Evolutionary conservation across 129 eudicot species (phyloP).

Genomic region (Centaurea solstitialis): DNA sequence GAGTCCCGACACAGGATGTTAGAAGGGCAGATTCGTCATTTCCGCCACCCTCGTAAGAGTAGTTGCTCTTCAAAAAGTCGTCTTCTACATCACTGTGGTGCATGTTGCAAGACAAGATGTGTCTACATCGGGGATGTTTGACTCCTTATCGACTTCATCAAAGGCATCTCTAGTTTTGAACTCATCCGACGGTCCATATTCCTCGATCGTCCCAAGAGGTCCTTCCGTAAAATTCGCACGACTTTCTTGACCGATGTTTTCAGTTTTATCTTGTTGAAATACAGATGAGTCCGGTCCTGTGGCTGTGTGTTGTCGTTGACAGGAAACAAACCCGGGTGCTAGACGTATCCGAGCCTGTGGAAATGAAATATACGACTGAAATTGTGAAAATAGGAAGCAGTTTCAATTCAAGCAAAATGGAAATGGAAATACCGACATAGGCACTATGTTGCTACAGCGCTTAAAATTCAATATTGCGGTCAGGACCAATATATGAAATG

Average conservation of each 20-base stretch:
- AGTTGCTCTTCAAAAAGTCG: slow-evolving; percentile 46
- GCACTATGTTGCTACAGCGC: too few relatives aligned
- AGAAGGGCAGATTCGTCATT: slow-evolving; percentile 48
- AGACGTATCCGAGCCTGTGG: slow-evolving; percentile 90
- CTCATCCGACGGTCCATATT: slow-evolving; percentile 27
- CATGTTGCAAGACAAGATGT: slow-evolving; percentile 88
- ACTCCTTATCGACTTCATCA: slow-evolving; percentile 63
- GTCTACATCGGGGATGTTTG: slow-evolving; percentile 65
- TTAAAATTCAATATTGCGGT: too few relatives aligned
- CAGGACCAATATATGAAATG: too few relatives aligned
- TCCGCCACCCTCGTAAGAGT: slow-evolving; percentile 53
- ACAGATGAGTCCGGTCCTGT: slow-evolving; percentile 21
- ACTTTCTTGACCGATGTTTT: slow-evolving; percentile 8
- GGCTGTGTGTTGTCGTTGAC: slow-evolving; percentile 34
- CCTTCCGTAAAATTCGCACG: slow-evolving; percentile 22
- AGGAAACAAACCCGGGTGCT: slow-evolving; percentile 63
- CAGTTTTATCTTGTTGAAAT: slow-evolving; percentile 40
- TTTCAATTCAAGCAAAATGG: background rate
- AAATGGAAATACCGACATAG: background rate
- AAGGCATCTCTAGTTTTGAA: slow-evolving; percentile 36
- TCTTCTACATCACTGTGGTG: slow-evolving; percentile 80
- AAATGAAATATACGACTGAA: background rate
- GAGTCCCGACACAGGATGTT: slow-evolving; percentile 95
- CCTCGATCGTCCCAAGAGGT: slow-evolving; percentile 36
- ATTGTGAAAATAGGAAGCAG: background rate